Conservation (phyloP, 164 flowering plant species). For the Platanus orientalis region DNA sequence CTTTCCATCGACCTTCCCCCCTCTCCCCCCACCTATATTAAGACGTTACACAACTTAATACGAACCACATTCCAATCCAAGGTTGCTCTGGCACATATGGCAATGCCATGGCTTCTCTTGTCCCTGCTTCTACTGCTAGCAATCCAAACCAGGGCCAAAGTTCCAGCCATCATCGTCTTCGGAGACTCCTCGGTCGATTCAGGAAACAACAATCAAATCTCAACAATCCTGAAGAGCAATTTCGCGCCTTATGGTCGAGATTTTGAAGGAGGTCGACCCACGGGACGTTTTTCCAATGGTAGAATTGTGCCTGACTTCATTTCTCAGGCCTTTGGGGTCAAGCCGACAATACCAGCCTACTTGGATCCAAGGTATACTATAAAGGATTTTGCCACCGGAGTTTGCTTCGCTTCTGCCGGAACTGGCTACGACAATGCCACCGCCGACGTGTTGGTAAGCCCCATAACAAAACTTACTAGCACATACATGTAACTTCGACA, state of each 20-base stretch:
- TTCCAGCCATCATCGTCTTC: conserved; percentile 47
- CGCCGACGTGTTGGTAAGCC: conserved; percentile 52
- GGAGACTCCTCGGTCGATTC: conserved; percentile 80
- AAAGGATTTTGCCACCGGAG: conserved; percentile 54
- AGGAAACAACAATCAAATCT: conserved; percentile 57
- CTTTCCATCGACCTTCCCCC: too few relatives aligned
- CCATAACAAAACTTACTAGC: too few relatives aligned
- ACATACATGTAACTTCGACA: too few relatives aligned
- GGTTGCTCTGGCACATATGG: not conserved
- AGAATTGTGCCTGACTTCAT: conserved; percentile 55
- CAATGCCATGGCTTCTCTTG: not conserved
- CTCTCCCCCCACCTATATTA: too few relatives aligned
- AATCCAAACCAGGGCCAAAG: not conserved
- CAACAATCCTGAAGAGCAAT: conserved; percentile 53
- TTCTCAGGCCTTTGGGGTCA: conserved; percentile 52
- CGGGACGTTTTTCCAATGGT: conserved; percentile 70
- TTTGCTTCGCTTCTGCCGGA: conserved; percentile 75
- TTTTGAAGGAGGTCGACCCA: conserved; percentile 42
- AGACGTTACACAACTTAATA: too few relatives aligned
- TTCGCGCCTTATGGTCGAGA: conserved; percentile 70
- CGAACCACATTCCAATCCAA: too few relatives aligned
- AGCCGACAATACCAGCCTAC: conserved; percentile 54
- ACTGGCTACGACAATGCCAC: conserved; percentile 70
- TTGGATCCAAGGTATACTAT: conserved; percentile 52
- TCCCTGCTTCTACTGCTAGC: not conserved